Evolutionary conservation across 371 early-diverging fungal genomes (phyloP), one percentile per base, ranked within the genome.

Genomic region (Mortierella sp.): DNA sequence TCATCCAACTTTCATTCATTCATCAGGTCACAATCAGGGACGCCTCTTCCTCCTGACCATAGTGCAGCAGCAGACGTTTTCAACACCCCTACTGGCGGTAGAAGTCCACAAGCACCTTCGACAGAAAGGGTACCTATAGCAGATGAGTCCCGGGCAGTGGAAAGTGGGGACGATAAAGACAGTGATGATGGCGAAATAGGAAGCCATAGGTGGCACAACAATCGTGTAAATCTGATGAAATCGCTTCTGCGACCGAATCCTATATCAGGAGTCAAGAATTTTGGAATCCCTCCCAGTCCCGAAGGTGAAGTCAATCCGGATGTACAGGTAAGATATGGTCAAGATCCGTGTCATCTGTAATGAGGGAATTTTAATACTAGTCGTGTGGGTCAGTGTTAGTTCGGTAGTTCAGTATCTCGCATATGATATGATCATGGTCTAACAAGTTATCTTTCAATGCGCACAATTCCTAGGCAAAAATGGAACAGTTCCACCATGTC

Each of bases 401-500:
- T 43, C 1, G 5, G 12, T 43, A 14, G 14, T 43, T 43, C 43
- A 43, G 12, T 43, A 43, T 43, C 43, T 43, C 14, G 2, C 5
- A 30, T 30, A 30, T 30, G 30, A 4, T 30, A 30, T 30, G 30
- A 14, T 18, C 18, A 11, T 18, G 18, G 6, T 14, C 6, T 45
- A 3, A 45, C 1, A 14, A 18, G 18, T 11, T 6, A 14, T 6
- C 5, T 11, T n/a, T 14, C 6, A 11, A 45, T 22, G 4, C 51
- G 16, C 28, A 9, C 28, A 8, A 58, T 26, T 10, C 12, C 16
- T 83, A 92, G 88, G 87, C 75, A 32, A 93, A 92, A 76, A 89
- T 94, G 39, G 84, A 72, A 45, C 85, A 90, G 35, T 94, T 89
- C 84, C 81, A 88, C n/a, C 72, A 83, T 16, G 84, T 94, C 26